These are phyloP conservation scores for Lichenothelia convexa DNA, from an alignment of 495 filamentous ascomycete genomes.

Conservation along the genomic window DNA sequence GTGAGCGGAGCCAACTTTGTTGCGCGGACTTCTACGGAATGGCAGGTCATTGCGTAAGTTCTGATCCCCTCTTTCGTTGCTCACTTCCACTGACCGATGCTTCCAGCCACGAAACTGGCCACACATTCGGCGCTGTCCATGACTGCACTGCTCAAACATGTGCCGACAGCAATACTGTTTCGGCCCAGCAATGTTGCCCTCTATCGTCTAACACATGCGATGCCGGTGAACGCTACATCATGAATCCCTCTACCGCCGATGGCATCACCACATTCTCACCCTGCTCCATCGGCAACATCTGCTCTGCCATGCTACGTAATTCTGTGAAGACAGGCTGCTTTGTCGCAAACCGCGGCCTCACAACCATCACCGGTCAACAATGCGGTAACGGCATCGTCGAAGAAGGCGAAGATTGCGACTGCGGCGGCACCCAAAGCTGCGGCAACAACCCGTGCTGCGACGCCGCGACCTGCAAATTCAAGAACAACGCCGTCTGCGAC, in stretches of 20 bases:
- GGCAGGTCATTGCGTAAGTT: slow-evolving; percentile 73
- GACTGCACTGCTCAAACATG: slow-evolving; percentile 67
- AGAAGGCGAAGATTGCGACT: slow-evolving; percentile 86
- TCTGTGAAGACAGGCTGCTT: slow-evolving; percentile 63
- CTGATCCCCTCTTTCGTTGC: neutral
- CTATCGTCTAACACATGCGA: slow-evolving; percentile 50
- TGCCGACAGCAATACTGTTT: slow-evolving; percentile 34
- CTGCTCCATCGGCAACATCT: slow-evolving; percentile 87
- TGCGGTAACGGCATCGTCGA: slow-evolving; percentile 98
- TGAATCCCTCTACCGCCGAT: slow-evolving; percentile 74
- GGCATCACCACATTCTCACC: slow-evolving; percentile 64
- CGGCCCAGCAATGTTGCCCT: slow-evolving; percentile 72
- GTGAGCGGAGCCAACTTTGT: slow-evolving; percentile 83
- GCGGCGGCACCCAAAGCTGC: slow-evolving; percentile 59
- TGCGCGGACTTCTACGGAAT: slow-evolving; percentile 62
- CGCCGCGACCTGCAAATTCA: slow-evolving; percentile 76
- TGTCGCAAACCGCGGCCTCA: slow-evolving; percentile 61
- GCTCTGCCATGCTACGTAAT: slow-evolving; percentile 68
- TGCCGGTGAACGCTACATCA: slow-evolving; percentile 64
- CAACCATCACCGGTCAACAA: slow-evolving; percentile 68
- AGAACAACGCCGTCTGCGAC: slow-evolving; percentile 57
- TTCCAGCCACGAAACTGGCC: slow-evolving; percentile 61
- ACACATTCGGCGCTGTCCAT: slow-evolving; percentile 91
- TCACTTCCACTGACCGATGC: neutral
- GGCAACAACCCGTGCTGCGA: slow-evolving; percentile 66